These are phyloP conservation scores for Pseudogymnoascus sp. DNA, from an alignment of 2,329 filamentous ascomycete species.

Conservation along the genomic window DNA sequence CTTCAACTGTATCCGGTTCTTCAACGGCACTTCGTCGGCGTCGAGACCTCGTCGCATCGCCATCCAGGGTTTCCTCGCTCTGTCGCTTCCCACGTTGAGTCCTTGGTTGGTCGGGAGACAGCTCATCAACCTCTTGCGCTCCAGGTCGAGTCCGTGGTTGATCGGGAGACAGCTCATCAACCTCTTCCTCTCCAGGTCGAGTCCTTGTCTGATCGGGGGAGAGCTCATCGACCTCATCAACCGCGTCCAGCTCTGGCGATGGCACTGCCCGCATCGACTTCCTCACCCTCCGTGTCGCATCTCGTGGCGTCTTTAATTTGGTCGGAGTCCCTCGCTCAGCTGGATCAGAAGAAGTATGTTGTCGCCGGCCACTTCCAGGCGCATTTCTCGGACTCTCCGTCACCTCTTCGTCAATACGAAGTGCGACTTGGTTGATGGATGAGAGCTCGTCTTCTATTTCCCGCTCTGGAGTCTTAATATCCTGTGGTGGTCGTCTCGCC, in stretches of 20 bases:
- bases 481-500: neutral
- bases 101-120: neutral
- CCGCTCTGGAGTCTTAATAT: slow-evolving; percentile 14
- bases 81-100: slow-evolving; percentile 19
- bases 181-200: slow-evolving; percentile 19
- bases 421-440: slow-evolving; percentile 2
- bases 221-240: slow-evolving; percentile 22
- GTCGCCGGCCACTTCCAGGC: slow-evolving; percentile 46
- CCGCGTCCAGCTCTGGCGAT: slow-evolving; percentile 9
- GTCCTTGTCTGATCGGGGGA: slow-evolving; percentile 22
- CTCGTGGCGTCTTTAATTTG: slow-evolving; percentile 29
- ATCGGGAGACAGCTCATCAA: slow-evolving; percentile 26
- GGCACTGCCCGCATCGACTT: neutral
- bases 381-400: slow-evolving; percentile 45
- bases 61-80: slow-evolving; percentile 36
- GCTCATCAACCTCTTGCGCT: slow-evolving; percentile 17
- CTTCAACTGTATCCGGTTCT: neutral
- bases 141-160: slow-evolving; percentile 16
- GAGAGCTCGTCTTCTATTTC: slow-evolving; percentile 16
- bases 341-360: neutral
- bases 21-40: slow-evolving; percentile 18
- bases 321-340: slow-evolving; percentile 24
- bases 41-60: too few relatives aligned
- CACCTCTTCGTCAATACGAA: slow-evolving; percentile 33
- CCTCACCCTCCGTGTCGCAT: slow-evolving; percentile 29